Conservation (phyloP, 768 basidiomycete genomes). For the Trametes villosa region DNA sequence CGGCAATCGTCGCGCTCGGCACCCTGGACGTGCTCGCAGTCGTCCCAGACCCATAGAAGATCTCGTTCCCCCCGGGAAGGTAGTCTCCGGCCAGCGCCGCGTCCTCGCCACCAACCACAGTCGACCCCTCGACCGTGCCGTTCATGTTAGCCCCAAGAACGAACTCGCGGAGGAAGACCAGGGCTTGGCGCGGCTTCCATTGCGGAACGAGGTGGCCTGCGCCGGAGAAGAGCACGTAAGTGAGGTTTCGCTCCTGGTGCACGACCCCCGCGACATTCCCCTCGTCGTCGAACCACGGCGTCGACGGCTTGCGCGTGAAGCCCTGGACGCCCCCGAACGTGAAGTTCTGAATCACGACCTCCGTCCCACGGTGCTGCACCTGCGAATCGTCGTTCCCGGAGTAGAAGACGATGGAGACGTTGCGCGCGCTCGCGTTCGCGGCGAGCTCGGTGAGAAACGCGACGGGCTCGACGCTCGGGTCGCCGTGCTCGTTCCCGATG, state of each 20-base stretch:
- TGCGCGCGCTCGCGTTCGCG: slow-evolving; percentile 57
- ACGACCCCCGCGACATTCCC: slow-evolving; percentile 68
- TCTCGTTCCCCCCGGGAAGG: slow-evolving; percentile 55
- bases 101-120: slow-evolving; percentile 56
- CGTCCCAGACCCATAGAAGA: slow-evolving; percentile 53
- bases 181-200: slow-evolving; percentile 52
- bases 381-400: slow-evolving; percentile 74
- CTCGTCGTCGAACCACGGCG: slow-evolving; percentile 65
- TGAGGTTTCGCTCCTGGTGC: slow-evolving; percentile 70
- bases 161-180: slow-evolving; percentile 67
- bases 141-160: slow-evolving; percentile 63
- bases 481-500: slow-evolving; percentile 20
- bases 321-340: slow-evolving; percentile 79
- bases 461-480: slow-evolving; percentile 52
- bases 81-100: slow-evolving; percentile 47
- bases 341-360: slow-evolving; percentile 58
- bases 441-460: slow-evolving; percentile 66
- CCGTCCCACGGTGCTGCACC: slow-evolving; percentile 61
- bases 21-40: slow-evolving; percentile 33
- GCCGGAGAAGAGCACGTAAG: slow-evolving; percentile 42
- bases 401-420: slow-evolving; percentile 57
- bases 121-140: slow-evolving; percentile 50
- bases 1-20: slow-evolving; percentile 35
- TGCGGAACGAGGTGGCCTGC: slow-evolving; percentile 48
- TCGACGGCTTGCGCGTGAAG: slow-evolving; percentile 69